A percentile compares a stretch with the other conserved stretches of the same genome.
These are phyloP conservation scores for Yamadazyma olivae DNA, from an alignment of 805 yeast genomes.

Conservation along the genomic window DNA sequence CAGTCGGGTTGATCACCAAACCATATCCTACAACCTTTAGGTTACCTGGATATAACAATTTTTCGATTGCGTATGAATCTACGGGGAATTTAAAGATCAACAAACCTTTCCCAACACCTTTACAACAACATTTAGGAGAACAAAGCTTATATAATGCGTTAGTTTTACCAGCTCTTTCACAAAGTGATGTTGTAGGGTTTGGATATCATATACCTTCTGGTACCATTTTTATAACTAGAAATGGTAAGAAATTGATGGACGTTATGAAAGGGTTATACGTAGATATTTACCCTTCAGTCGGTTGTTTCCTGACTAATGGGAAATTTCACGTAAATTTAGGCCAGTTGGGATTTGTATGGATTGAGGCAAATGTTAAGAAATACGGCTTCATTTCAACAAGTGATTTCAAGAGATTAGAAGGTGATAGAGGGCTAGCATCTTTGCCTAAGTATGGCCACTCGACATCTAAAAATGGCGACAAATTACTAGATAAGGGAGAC, in stretches of 20 bases:
- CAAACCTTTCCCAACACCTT: constrained; percentile 54
- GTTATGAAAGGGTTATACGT: constrained; percentile 46
- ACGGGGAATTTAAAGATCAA: constrained; percentile 68
- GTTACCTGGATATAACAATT: constrained; percentile 69
- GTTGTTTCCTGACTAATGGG: constrained; percentile 44
- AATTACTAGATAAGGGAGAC: constrained; percentile 67
- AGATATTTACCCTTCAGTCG: constrained; percentile 54
- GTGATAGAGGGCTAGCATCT: constrained; percentile 37
- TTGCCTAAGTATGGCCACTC: constrained; percentile 41
- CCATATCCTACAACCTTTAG: constrained; percentile 71
- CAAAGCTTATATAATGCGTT: constrained; percentile 41
- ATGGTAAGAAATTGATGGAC: constrained; percentile 53
- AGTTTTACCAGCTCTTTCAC: constrained; percentile 49
- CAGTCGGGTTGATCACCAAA: constrained; percentile 65
- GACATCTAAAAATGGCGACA: constrained; percentile 38
- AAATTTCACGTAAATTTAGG: constrained; percentile 43
- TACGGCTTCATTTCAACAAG: constrained; percentile 54
- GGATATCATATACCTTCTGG: constrained; percentile 50
- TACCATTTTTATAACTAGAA: constrained; percentile 51
- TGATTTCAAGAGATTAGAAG: constrained; percentile 32
- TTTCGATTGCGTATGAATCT: constrained; percentile 71
- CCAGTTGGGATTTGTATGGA: constrained; percentile 46
- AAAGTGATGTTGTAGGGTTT: constrained; percentile 55
- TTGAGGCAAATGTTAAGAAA: constrained; percentile 50
- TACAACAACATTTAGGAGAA: constrained; percentile 40